Conservation (phyloP, 306 rosid species). For the Aeschynomene evenia region DNA sequence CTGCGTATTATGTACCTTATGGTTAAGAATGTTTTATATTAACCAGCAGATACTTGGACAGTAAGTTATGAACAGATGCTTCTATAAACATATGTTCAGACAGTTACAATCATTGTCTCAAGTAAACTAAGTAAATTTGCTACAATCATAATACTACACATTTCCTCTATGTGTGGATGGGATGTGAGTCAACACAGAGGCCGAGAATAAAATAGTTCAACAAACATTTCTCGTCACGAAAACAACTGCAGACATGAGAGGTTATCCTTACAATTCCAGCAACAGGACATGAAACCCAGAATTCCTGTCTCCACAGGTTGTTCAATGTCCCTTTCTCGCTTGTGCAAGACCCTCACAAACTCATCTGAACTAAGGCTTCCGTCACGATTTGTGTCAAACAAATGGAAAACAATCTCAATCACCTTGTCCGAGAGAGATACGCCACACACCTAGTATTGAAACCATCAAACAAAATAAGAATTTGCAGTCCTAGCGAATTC, state of each 20-base stretch:
- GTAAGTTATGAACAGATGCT: too few species aligned
- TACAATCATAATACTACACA: too few species aligned
- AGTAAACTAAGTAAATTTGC: too few species aligned
- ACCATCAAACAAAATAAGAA: slow-evolving; percentile 2
- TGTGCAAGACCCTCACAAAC: slow-evolving; percentile 60
- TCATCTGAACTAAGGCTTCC: slow-evolving; percentile 66
- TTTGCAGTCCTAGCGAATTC: background rate
- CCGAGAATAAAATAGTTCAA: too few species aligned
- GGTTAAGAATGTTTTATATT: too few species aligned
- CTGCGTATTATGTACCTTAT: too few species aligned
- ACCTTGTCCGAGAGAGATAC: slow-evolving; percentile 56
- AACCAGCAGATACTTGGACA: too few species aligned
- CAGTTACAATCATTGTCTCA: too few species aligned
- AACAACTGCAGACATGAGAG: slow-evolving; percentile 25
- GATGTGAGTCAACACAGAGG: too few species aligned
- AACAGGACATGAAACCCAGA: slow-evolving; percentile 43
- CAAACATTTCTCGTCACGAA: too few species aligned
- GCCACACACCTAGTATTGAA: slow-evolving; percentile 69
- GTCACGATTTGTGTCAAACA: slow-evolving; percentile 74
- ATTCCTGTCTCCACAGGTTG: slow-evolving; percentile 64
- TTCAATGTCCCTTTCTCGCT: slow-evolving; percentile 61
- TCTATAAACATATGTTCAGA: too few species aligned
- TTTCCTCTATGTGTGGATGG: too few species aligned
- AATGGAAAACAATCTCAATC: slow-evolving; percentile 66
- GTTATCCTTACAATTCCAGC: slow-evolving; percentile 32